Evolutionary conservation across 345 rosid species (phyloP).

Genomic region (Diplotaxis tenuifolia): DNA sequence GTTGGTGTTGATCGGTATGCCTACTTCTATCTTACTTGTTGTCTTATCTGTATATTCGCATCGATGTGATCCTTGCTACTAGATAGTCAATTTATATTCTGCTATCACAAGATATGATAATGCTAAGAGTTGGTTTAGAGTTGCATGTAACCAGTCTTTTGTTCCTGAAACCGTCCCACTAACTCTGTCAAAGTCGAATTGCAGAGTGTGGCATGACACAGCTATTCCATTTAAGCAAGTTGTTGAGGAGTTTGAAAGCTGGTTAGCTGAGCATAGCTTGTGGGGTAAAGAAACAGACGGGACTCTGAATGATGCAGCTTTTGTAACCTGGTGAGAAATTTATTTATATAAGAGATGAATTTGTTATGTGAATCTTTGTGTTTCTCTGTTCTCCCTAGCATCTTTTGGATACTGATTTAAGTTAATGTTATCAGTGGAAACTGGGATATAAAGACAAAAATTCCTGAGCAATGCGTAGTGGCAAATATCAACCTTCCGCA

Average conservation of each 20-base stretch:
- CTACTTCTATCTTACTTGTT: constrained; percentile 13
- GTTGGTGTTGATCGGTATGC: constrained; percentile 87
- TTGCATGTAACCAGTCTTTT: not conserved
- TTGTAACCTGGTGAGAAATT: constrained; percentile 84
- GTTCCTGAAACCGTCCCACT: not conserved
- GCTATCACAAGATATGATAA: not conserved
- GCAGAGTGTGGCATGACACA: constrained; percentile 96
- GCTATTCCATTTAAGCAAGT: constrained; percentile 80
- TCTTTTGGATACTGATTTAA: constrained; percentile 13
- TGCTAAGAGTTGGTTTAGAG: constrained; percentile 6
- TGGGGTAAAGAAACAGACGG: constrained; percentile 57
- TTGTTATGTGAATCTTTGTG: not conserved
- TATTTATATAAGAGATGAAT: not conserved
- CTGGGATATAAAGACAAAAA: constrained; percentile 92
- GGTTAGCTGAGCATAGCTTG: constrained; percentile 65
- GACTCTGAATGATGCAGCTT: constrained; percentile 66
- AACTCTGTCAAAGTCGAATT: constrained; percentile 20
- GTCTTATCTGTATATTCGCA: not conserved
- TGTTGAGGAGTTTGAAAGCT: constrained; percentile 73
- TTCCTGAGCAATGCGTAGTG: constrained; percentile 77
- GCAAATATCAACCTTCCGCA: constrained; percentile 68
- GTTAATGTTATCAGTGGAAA: constrained; percentile 62
- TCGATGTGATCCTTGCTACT: not conserved
- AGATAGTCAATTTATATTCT: not conserved
- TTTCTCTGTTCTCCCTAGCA: not conserved